A percentile compares a stretch with the other conserved stretches of the same genome.
Evolutionary conservation across 2,329 filamentous ascomycete species (phyloP).

Genomic region (Sporothrix pseudoabietina): DNA sequence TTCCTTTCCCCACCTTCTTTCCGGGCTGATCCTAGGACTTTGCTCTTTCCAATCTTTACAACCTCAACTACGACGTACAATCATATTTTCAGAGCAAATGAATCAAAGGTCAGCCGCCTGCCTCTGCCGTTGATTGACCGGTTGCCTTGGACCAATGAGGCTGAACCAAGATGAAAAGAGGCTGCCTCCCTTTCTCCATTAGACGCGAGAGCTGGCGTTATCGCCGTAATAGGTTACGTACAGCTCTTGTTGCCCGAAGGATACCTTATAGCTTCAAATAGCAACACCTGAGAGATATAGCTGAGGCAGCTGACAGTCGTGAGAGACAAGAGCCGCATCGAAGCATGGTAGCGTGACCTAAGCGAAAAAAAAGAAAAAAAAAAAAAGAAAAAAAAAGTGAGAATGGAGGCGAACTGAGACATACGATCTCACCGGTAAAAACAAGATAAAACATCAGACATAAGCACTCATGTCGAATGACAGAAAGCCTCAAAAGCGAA

Average conservation of each 20-base stretch:
- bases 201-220: neutral
- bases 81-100: neutral
- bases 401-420: neutral
- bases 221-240: neutral
- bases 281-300: neutral
- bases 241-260: neutral
- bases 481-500: neutral
- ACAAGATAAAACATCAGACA: neutral
- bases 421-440: neutral
- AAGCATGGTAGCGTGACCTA: neutral
- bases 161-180: neutral
- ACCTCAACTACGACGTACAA: neutral
- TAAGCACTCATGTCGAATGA: neutral
- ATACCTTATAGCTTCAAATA: neutral
- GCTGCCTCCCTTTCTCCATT: neutral
- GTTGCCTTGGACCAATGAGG: neutral
- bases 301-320: neutral
- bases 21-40: neutral
- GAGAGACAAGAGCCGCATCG: constrained; percentile 1
- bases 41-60: neutral
- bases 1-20: neutral
- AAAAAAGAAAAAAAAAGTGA: neutral
- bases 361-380: neutral
- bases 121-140: neutral
- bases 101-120: neutral